Percentiles rank a stretch among this genome's conserved stretches.
phyloP scores from a whole-genome alignment of 2,329 filamentous ascomycete species.

The Ascochyta koolunga region DNA sequence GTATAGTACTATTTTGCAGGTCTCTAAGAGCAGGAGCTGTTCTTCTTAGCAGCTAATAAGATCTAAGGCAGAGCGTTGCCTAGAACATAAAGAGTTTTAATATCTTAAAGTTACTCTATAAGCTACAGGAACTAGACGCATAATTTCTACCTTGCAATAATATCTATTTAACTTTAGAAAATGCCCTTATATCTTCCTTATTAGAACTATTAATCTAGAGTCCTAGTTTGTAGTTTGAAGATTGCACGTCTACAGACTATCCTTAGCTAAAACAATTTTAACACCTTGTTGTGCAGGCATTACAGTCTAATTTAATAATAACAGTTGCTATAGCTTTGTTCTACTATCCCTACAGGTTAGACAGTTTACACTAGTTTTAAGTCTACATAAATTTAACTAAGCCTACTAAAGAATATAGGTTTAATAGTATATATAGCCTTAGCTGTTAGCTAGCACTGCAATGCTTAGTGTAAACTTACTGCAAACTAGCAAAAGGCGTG shows the following conservation, averaged over 20 bases:
- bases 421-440: not conserved
- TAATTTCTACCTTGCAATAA: not conserved
- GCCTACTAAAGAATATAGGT: not conserved
- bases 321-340: not conserved
- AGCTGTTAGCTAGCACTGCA: not conserved
- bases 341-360: not conserved
- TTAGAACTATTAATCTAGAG: not conserved
- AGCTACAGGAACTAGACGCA: not conserved
- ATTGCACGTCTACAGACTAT: not conserved
- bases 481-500: not conserved
- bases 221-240: not conserved
- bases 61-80: not conserved
- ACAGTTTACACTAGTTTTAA: not conserved
- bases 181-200: not conserved
- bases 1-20: not conserved
- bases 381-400: not conserved
- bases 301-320: not conserved
- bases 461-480: too few relatives aligned
- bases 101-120: too few relatives aligned
- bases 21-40: too few relatives aligned
- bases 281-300: not conserved
- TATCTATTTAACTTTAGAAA: not conserved
- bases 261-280: not conserved
- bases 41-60: not conserved
- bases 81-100: not conserved